Percentiles rank a stretch among this genome's conserved stretches.
These are phyloP conservation scores for Pleurozium schreberi DNA, from an alignment of 225 moss, liverwort and hornwort species.

Conservation along the genomic window DNA sequence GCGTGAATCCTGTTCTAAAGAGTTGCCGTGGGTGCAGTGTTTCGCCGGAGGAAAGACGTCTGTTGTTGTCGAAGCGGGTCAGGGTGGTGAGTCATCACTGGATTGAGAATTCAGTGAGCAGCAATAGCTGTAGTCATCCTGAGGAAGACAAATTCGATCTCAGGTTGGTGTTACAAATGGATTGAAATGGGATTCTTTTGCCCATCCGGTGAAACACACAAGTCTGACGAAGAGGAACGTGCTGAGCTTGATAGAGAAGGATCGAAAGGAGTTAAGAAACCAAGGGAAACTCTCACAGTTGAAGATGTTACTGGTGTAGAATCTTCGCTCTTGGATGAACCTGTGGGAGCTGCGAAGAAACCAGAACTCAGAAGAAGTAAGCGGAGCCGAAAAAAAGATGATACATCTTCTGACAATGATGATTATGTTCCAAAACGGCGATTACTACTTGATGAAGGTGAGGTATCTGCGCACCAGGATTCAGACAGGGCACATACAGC, in stretches of 20 bases:
- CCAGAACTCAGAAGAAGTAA: not conserved
- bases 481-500: not conserved
- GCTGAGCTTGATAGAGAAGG: not conserved
- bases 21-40: conserved; percentile 30
- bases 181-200: not conserved
- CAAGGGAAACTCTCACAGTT: not conserved
- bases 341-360: not conserved
- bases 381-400: not conserved
- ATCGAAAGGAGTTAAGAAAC: not conserved
- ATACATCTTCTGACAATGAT: conserved; percentile 7
- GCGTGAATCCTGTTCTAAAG: not conserved
- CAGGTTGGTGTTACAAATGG: conserved; percentile 30
- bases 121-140: conserved; percentile 25
- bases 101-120: conserved; percentile 54
- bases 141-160: conserved; percentile 45
- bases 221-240: conserved; percentile 3
- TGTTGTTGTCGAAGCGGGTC: conserved; percentile 43
- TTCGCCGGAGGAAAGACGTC: conserved; percentile 24
- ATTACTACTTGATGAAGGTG: conserved; percentile 22
- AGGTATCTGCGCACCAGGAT: not conserved
- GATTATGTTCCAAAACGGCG: conserved; percentile 24
- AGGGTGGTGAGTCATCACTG: conserved; percentile 72
- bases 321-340: conserved; percentile 3
- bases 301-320: not conserved
- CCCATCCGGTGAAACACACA: not conserved